Evolutionary conservation across 805 yeast genomes (phyloP).

Genomic region (Kodamaea fukazawae): DNA sequence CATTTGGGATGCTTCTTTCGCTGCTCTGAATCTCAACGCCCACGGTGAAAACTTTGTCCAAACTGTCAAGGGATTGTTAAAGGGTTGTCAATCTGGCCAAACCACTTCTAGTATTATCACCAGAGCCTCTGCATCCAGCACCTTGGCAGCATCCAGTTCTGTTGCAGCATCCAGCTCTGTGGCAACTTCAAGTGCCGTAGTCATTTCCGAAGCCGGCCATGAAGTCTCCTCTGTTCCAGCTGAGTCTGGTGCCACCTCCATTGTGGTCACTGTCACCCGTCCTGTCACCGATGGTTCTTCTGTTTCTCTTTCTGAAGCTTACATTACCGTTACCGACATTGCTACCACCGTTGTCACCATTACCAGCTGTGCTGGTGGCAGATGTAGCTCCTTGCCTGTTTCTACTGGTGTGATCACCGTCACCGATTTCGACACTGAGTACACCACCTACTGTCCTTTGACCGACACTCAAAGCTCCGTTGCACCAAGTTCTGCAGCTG

Average conservation of each 20-base stretch:
- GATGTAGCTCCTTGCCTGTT: slow-evolving; percentile 22
- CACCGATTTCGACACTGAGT: neutral
- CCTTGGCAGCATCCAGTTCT: too few species aligned
- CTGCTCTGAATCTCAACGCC: slow-evolving; percentile 10
- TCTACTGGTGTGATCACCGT: slow-evolving; percentile 18
- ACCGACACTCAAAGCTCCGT: neutral
- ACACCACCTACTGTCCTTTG: neutral
- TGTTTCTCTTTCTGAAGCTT: slow-evolving; percentile 21
- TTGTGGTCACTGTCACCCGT: neutral
- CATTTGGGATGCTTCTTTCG: slow-evolving; percentile 34
- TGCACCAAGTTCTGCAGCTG: neutral
- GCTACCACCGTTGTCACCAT: slow-evolving; percentile 24
- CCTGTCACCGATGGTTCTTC: slow-evolving; percentile 13
- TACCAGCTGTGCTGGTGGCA: slow-evolving; percentile 32
- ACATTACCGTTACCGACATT: slow-evolving; percentile 15
- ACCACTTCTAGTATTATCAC: too few species aligned
- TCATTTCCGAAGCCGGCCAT: too few species aligned
- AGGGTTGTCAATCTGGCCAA: neutral
- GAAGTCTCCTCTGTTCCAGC: neutral
- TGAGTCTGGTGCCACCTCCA: neutral
- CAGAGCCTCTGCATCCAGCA: too few species aligned
- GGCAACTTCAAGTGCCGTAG: too few species aligned
- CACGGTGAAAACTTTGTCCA: slow-evolving; percentile 1
- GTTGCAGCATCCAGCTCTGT: too few species aligned
- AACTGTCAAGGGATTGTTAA: slow-evolving; percentile 1